Evolutionary conservation across 441 rosid species (phyloP), one percentile per base, ranked within the genome.

Genomic region (Erysimum cheiri): DNA sequence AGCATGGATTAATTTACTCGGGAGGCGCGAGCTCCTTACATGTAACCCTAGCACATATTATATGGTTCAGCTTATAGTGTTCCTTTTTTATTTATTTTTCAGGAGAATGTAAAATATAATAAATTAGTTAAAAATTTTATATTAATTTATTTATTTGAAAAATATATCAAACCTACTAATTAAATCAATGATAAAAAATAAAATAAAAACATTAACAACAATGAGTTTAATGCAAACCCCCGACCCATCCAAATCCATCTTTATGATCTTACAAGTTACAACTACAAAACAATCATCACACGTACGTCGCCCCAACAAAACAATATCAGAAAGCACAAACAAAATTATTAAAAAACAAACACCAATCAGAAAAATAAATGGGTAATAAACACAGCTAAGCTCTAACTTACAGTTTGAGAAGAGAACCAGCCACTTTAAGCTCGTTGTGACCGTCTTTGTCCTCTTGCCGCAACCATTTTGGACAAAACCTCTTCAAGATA

Each of bases 401-500:
- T 64, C 54, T 64, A 57, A 56, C 71, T 46, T 56, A 46, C 43
- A 49, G 44, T 24, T n/a, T 60, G 53, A 64, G 70, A 40, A 47
- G 26, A 53, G 55, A 62, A 33, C 19, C 6, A 60, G 13, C 17
- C 48, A 57, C 36, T 46, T 59, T 43, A 74, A 24, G 69, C 64
- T 74, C 58, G 13, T 49, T 80, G 82, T 4, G 82, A 40, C 70
- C 80, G 72, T 69, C 90, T 80, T 77, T 73, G 88, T 36, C 80
- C 67, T 76, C 90, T 76, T 28, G 62, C 60, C 60, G 14, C 65
- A 13, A 66, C 67, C 61, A 62, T 75, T 79, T 77, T 85, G 2
- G 83, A 78, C 62, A 94, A 71, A 13, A 78, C 72, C 59, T 86
- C 87, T 79, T 80, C 81, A 22, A 90, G 85, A 75, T 85, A 64